Percentiles rank a stretch among this genome's conserved stretches.
Conservation (phyloP, 2,329 filamentous ascomycete species). For the Aplosporella prunicola region DNA sequence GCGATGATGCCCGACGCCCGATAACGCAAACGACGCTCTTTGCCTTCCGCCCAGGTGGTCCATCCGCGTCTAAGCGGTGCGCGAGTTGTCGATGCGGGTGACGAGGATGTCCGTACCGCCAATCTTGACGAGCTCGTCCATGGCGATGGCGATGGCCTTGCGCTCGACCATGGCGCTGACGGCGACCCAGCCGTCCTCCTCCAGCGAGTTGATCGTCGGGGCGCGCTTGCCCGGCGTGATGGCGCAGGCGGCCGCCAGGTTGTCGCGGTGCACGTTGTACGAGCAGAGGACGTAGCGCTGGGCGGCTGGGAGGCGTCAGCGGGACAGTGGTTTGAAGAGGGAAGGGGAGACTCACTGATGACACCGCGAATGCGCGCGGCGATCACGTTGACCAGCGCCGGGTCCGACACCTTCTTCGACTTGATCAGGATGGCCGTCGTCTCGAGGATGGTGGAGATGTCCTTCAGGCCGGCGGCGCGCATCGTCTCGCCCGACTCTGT, state of each 20-base stretch:
- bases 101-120: slow-evolving; percentile 82
- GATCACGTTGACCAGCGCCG: slow-evolving; percentile 73
- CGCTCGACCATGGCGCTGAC: slow-evolving; percentile 88
- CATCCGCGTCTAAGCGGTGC: slow-evolving; percentile 24
- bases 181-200: slow-evolving; percentile 88
- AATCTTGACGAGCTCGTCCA: slow-evolving; percentile 70
- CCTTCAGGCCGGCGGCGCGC: slow-evolving; percentile 86
- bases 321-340: slow-evolving; percentile 13
- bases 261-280: slow-evolving; percentile 76
- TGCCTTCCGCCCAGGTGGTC: too few species aligned
- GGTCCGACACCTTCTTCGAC: slow-evolving; percentile 73
- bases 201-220: slow-evolving; percentile 80
- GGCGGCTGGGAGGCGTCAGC: slow-evolving; percentile 51
- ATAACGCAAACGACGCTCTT: too few species aligned
- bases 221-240: slow-evolving; percentile 93
- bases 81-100: slow-evolving; percentile 73
- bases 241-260: slow-evolving; percentile 56
- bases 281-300: slow-evolving; percentile 92
- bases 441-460: slow-evolving; percentile 86
- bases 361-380: slow-evolving; percentile 81
- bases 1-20: too few species aligned
- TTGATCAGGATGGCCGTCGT: slow-evolving; percentile 87
- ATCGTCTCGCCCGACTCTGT: slow-evolving; percentile 96
- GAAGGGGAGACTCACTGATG: slow-evolving; percentile 53
- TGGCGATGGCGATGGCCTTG: slow-evolving; percentile 72